phyloP scores from a whole-genome alignment of 2,329 filamentous ascomycete genomes.

The Fusarium sp. region DNA sequence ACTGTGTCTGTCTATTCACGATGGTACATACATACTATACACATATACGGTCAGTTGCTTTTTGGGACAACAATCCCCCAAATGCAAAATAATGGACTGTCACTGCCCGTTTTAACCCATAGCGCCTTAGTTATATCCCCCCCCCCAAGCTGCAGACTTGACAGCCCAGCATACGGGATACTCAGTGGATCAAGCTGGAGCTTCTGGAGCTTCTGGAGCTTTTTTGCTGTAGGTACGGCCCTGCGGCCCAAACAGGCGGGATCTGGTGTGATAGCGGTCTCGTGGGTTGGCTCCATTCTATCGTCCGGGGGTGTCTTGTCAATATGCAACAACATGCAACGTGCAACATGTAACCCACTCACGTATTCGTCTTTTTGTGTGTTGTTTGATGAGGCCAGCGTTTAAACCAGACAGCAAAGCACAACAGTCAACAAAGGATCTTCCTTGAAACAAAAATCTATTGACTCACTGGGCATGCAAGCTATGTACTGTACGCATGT shows the following conservation, averaged over 20 bases:
- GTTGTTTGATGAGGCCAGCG: slow-evolving; percentile 18
- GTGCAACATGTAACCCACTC: slow-evolving; percentile 17
- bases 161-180: slow-evolving; percentile 24
- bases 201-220: slow-evolving; percentile 27
- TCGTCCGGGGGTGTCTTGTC: slow-evolving; percentile 13
- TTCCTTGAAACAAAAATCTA: background rate
- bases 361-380: slow-evolving; percentile 32
- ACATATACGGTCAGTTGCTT: background rate
- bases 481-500: background rate
- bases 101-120: background rate
- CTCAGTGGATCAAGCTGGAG: slow-evolving; percentile 17
- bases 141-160: slow-evolving; percentile 32
- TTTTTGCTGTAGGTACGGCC: slow-evolving; percentile 42
- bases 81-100: too few species aligned
- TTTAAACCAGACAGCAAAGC: slow-evolving; percentile 12
- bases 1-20: background rate
- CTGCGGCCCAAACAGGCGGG: slow-evolving; percentile 45
- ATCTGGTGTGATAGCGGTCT: slow-evolving; percentile 46
- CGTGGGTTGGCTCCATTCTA: slow-evolving; percentile 20
- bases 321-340: slow-evolving; percentile 1
- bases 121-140: slow-evolving; percentile 1
- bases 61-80: too few species aligned
- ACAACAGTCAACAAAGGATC: slow-evolving; percentile 10
- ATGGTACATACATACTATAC: background rate
- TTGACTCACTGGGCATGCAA: background rate